Conservation (phyloP, 495 filamentous ascomycete genomes). For the Lichina pygmaea region DNA sequence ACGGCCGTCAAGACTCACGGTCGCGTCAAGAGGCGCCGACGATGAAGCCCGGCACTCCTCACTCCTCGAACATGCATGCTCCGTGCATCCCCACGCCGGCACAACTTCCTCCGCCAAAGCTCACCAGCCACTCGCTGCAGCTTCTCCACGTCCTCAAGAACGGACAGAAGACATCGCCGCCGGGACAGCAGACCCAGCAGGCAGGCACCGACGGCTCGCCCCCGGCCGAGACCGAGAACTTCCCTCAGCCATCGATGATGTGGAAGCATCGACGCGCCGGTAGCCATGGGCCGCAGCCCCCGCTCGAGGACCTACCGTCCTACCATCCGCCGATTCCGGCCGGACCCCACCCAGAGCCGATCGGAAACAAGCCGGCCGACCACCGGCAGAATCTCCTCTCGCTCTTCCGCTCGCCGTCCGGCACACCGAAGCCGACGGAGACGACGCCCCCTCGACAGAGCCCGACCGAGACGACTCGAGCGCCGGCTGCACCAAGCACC, state of each 20-base stretch:
- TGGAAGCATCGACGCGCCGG: too few species aligned
- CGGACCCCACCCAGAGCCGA: conserved; percentile 7
- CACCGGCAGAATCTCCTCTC: conserved; percentile 44
- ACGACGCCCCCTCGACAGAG: too few species aligned
- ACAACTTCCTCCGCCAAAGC: conserved; percentile 29
- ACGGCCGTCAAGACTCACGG: background rate
- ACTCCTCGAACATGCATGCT: conserved; percentile 15
- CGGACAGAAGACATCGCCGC: conserved; percentile 5
- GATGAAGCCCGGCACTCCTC: conserved; percentile 3
- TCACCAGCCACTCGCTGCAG: conserved; percentile 34
- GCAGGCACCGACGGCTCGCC: background rate
- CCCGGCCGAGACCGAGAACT: too few species aligned
- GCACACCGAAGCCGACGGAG: conserved; percentile 6
- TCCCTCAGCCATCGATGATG: too few species aligned
- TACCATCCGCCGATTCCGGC: conserved; percentile 1
- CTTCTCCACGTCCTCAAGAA: conserved; percentile 37
- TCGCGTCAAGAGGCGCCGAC: background rate
- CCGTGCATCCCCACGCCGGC: conserved; percentile 25
- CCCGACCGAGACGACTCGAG: too few species aligned
- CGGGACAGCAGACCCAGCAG: background rate
- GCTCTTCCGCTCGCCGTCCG: conserved; percentile 34
- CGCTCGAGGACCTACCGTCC: too few species aligned
- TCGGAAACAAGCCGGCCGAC: conserved; percentile 22
- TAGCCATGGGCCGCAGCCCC: too few species aligned
- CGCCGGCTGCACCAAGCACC: background rate